Conservation (phyloP, 805 yeast species). For the Ogataea parapolymorpha region DNA sequence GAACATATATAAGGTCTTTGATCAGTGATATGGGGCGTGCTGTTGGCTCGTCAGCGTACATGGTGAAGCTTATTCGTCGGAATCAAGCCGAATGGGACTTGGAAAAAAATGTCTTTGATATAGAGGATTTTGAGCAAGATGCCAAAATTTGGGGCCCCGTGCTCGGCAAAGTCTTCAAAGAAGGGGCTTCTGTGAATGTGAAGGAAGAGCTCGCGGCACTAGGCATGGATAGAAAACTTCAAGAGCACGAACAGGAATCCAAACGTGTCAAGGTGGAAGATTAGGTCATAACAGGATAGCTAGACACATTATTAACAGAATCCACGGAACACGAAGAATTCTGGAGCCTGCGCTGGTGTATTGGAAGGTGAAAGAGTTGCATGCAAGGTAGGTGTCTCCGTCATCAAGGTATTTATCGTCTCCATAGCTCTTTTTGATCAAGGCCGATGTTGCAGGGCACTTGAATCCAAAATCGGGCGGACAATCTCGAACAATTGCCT, state of each 20-base stretch:
- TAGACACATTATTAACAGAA: slow-evolving; percentile 2
- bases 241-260: slow-evolving; percentile 5
- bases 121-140: slow-evolving; percentile 61
- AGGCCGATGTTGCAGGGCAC: slow-evolving; percentile 55
- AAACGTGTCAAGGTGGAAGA: slow-evolving; percentile 5
- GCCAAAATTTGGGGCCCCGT: slow-evolving; percentile 72
- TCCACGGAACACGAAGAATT: slow-evolving; percentile 2
- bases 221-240: slow-evolving; percentile 3
- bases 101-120: slow-evolving; percentile 60
- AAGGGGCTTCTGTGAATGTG: slow-evolving; percentile 40
- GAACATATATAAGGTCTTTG: slow-evolving; percentile 89
- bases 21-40: slow-evolving; percentile 87
- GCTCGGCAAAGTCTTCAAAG: slow-evolving; percentile 49
- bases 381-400: slow-evolving; percentile 29
- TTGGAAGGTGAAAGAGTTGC: slow-evolving; percentile 31
- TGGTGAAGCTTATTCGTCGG: slow-evolving; percentile 75
- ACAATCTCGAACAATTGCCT: slow-evolving; percentile 76
- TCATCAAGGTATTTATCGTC: slow-evolving; percentile 36
- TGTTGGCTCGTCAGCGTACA: slow-evolving; percentile 75
- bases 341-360: slow-evolving; percentile 5
- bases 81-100: slow-evolving; percentile 85
- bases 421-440: slow-evolving; percentile 39
- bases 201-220: slow-evolving; percentile 32
- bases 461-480: slow-evolving; percentile 71
- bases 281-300: not conserved